phyloP scores from a whole-genome alignment of 169 alveolate genomes.

The Eimeria nieschulzi region DNA sequence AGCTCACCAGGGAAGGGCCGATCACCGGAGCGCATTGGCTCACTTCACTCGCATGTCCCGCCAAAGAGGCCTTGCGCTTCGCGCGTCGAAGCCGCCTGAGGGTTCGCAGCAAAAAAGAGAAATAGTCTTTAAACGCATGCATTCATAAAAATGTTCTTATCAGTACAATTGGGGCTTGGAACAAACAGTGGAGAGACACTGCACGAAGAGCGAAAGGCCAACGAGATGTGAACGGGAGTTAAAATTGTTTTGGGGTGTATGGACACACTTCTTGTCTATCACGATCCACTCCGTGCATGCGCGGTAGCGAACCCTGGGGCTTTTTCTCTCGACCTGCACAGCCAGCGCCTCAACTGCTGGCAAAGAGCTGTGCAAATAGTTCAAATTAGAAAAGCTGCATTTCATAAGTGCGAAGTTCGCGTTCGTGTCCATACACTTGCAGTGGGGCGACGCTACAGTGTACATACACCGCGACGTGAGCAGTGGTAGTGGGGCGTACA shows the following conservation, averaged over 20 bases:
- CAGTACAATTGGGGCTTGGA: no score
- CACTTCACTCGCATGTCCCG: background rate
- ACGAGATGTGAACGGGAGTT: no score
- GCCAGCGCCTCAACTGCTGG: background rate
- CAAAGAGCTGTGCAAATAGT: no score
- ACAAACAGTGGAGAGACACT: no score
- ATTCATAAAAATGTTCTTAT: no score
- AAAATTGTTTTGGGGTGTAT: background rate
- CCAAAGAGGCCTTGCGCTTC: background rate
- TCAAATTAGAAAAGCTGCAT: no score
- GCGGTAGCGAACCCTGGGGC: background rate
- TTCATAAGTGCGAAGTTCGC: no score
- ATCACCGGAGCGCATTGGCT: background rate
- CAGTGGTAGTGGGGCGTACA: background rate
- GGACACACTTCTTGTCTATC: slow-evolving; percentile 22
- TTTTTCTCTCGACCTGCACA: slow-evolving; percentile 1
- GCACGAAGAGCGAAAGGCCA: no score
- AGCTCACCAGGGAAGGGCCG: background rate
- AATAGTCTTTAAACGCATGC: no score
- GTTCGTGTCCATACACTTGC: no score
- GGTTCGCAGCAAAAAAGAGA: background rate
- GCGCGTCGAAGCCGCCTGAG: background rate
- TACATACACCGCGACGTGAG: background rate
- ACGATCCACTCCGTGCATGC: slow-evolving; percentile 64
- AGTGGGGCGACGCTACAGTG: no score